Conservation (phyloP, 2,329 filamentous ascomycete species). For the Stachybotrys elegans region DNA sequence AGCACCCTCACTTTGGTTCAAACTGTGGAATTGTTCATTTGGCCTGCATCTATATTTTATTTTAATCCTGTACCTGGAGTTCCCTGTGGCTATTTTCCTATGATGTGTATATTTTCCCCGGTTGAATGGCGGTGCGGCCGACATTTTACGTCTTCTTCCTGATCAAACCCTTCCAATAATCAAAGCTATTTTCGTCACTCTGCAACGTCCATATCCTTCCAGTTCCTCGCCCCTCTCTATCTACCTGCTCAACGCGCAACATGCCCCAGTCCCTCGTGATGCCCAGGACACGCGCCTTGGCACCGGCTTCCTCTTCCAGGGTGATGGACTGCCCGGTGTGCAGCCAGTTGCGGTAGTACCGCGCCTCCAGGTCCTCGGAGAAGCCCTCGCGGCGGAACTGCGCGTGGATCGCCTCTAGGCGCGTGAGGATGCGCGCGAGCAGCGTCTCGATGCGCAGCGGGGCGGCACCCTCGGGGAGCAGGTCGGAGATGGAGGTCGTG, state of each 20-base stretch:
- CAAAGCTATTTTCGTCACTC: slow-evolving; percentile 97
- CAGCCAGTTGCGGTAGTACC: slow-evolving; percentile 82
- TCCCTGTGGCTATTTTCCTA: background rate
- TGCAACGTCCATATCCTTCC: slow-evolving; percentile 80
- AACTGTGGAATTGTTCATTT: slow-evolving; percentile 11
- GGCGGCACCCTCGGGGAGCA: slow-evolving; percentile 49
- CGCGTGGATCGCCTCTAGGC: slow-evolving; percentile 72
- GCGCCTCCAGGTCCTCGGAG: slow-evolving; percentile 62
- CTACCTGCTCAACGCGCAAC: slow-evolving; percentile 77
- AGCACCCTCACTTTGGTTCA: too few species aligned
- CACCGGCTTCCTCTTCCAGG: slow-evolving; percentile 74
- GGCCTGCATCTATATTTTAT: background rate
- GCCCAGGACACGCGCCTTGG: slow-evolving; percentile 71
- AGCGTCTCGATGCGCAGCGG: slow-evolving; percentile 73
- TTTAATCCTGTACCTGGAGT: background rate
- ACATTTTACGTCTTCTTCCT: slow-evolving; percentile 68
- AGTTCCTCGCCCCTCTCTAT: slow-evolving; percentile 64
- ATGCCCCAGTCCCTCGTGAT: slow-evolving; percentile 92
- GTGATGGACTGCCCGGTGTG: slow-evolving; percentile 70
- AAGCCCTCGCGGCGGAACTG: slow-evolving; percentile 75
- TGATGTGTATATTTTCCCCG: background rate
- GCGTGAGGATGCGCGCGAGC: slow-evolving; percentile 72
- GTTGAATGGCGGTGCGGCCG: too few species aligned
- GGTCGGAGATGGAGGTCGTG: slow-evolving; percentile 77
- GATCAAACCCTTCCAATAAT: slow-evolving; percentile 87